phyloP scores from a whole-genome alignment of 108 stramenopile species.

The Craspedostauros australis region DNA sequence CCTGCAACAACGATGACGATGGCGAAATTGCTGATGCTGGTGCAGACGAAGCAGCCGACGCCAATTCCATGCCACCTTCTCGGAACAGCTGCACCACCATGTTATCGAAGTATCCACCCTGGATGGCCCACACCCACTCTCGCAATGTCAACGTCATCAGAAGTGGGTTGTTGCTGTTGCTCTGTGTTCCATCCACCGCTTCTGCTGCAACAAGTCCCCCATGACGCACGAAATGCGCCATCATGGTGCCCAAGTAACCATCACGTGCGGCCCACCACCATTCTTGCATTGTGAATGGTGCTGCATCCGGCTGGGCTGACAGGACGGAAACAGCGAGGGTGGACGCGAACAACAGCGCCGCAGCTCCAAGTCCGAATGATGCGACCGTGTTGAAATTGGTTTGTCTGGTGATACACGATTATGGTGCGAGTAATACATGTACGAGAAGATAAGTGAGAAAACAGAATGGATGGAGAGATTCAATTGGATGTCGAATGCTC shows the following conservation, averaged over 20 bases:
- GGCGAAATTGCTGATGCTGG: not conserved
- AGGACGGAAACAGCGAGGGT: too few relatives aligned
- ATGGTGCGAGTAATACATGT: too few relatives aligned
- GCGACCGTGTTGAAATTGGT: too few relatives aligned
- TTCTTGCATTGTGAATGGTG: slow-evolving; percentile 29
- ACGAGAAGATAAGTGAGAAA: too few relatives aligned
- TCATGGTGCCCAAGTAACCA: slow-evolving; percentile 22
- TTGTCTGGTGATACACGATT: too few relatives aligned
- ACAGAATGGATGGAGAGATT: too few relatives aligned
- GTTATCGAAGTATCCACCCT: slow-evolving; percentile 29
- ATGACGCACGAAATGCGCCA: slow-evolving; percentile 14
- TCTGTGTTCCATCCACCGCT: slow-evolving; percentile 3
- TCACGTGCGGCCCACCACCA: slow-evolving; percentile 32
- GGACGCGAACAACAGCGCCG: too few relatives aligned
- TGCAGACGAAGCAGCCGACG: not conserved
- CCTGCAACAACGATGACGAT: too few relatives aligned
- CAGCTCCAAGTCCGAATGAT: too few relatives aligned
- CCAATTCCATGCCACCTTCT: slow-evolving; percentile 36
- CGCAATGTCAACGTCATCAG: slow-evolving; percentile 16
- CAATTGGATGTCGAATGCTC: too few relatives aligned
- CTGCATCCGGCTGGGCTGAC: slow-evolving; percentile 1
- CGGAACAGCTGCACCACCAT: slow-evolving; percentile 17
- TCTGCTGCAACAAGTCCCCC: slow-evolving; percentile 24
- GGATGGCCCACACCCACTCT: slow-evolving; percentile 33
- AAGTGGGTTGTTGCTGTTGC: not conserved